Conservation (phyloP, 2,329 filamentous ascomycete genomes). For the Hypoxylon sp. region DNA sequence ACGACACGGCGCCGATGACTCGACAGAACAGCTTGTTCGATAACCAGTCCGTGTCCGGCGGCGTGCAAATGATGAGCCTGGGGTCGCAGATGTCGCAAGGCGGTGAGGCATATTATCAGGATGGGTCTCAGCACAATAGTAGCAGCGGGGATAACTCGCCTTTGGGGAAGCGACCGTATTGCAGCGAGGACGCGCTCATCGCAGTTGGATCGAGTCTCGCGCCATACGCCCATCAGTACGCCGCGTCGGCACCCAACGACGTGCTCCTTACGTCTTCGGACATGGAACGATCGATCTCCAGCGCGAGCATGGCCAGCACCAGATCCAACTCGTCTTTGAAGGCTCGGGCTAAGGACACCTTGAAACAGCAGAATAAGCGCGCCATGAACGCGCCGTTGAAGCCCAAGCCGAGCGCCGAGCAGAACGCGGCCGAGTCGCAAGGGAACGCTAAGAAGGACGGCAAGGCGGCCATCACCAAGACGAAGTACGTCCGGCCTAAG, state of each 20-base stretch:
- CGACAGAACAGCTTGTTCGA: constrained; percentile 51
- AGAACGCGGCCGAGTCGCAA: constrained; percentile 43
- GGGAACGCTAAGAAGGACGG: constrained; percentile 53
- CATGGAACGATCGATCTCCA: constrained; percentile 64
- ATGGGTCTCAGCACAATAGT: constrained; percentile 39
- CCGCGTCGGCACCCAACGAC: constrained; percentile 47
- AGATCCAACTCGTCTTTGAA: constrained; percentile 61
- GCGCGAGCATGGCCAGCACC: constrained; percentile 56
- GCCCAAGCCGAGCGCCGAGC: constrained; percentile 58
- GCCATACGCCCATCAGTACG: constrained; percentile 49
- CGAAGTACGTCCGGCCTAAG: constrained; percentile 69
- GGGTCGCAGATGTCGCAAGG: constrained; percentile 51
- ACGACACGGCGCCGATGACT: constrained; percentile 52
- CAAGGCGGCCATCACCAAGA: constrained; percentile 59
- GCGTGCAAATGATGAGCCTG: constrained; percentile 50
- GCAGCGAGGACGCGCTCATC: constrained; percentile 49
- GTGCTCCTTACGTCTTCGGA: constrained; percentile 50
- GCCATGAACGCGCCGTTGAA: constrained; percentile 55
- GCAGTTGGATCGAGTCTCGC: constrained; percentile 55
- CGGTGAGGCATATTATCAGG: constrained; percentile 43
- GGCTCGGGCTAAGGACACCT: constrained; percentile 61
- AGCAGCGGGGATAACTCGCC: constrained; percentile 46
- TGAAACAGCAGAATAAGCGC: constrained; percentile 60
- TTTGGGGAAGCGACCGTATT: constrained; percentile 45
- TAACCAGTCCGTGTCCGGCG: constrained; percentile 46